Conservation (phyloP, 345 rosid genomes). For the Citrus mangshanensis region DNA sequence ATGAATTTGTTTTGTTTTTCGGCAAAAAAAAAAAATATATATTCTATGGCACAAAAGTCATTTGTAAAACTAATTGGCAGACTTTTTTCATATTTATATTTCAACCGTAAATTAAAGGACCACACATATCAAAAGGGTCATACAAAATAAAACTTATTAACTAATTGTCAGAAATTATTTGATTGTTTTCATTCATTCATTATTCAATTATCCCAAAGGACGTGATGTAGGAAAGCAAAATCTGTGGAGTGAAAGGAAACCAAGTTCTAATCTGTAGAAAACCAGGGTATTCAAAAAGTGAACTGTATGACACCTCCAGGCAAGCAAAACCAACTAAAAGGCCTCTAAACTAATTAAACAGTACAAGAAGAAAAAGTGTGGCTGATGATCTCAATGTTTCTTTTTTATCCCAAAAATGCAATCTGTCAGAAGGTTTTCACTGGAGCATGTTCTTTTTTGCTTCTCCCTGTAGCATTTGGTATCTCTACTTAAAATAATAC, state of each 20-base stretch:
- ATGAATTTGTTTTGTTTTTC: too few species aligned
- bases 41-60: neutral
- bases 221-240: neutral
- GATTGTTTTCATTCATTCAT: neutral
- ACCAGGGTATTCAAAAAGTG: neutral
- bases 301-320: neutral
- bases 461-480: neutral
- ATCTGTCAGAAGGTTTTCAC: neutral
- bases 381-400: neutral
- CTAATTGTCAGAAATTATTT: neutral
- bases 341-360: neutral
- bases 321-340: neutral
- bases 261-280: neutral
- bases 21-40: neutral
- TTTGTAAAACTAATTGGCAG: neutral
- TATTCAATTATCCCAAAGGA: neutral
- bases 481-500: neutral
- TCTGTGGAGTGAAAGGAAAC: neutral
- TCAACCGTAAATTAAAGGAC: neutral
- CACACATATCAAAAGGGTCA: neutral
- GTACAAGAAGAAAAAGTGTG: neutral
- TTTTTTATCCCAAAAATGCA: neutral
- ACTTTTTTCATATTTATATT: neutral
- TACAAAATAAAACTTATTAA: neutral
- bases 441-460: neutral